Evolutionary conservation across 768 basidiomycete genomes (phyloP).

Genomic region (Holtermanniella nyarrowii): DNA sequence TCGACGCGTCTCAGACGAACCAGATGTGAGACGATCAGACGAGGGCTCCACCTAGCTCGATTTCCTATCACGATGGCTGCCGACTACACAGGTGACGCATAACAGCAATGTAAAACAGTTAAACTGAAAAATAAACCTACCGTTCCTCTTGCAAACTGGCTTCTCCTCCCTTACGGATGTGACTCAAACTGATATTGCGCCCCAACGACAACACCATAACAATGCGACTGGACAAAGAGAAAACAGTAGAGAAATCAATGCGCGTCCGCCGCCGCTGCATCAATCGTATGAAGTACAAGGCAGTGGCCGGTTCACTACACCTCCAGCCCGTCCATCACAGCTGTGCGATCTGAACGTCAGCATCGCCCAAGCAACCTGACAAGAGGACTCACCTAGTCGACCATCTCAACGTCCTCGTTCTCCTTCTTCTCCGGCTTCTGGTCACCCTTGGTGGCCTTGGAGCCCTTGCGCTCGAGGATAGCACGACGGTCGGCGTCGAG

Average conservation of each 20-base stretch:
- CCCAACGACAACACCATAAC: no score
- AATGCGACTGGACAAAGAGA: neutral
- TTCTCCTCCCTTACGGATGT: no score
- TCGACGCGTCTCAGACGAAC: no score
- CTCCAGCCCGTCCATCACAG: neutral
- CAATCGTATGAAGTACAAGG: neutral
- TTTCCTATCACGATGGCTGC: no score
- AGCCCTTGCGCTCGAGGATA: slow-evolving; percentile 40
- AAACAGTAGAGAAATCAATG: neutral
- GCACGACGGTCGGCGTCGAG: slow-evolving; percentile 42
- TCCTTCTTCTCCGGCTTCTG: slow-evolving; percentile 21
- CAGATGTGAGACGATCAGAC: no score
- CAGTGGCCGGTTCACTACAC: neutral
- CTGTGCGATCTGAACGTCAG: neutral
- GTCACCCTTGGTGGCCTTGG: slow-evolving; percentile 19
- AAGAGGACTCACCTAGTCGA: slow-evolving; percentile 22
- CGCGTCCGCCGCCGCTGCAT: neutral
- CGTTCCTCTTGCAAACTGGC: no score
- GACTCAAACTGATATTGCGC: no score
- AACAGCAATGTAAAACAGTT: no score
- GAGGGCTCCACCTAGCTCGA: no score
- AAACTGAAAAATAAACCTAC: no score
- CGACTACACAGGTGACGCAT: no score
- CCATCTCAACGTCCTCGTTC: slow-evolving; percentile 41
- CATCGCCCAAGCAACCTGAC: neutral